phyloP scores from a whole-genome alignment of 1,139 yeast species.

The Tardiomyces digboiensis region DNA sequence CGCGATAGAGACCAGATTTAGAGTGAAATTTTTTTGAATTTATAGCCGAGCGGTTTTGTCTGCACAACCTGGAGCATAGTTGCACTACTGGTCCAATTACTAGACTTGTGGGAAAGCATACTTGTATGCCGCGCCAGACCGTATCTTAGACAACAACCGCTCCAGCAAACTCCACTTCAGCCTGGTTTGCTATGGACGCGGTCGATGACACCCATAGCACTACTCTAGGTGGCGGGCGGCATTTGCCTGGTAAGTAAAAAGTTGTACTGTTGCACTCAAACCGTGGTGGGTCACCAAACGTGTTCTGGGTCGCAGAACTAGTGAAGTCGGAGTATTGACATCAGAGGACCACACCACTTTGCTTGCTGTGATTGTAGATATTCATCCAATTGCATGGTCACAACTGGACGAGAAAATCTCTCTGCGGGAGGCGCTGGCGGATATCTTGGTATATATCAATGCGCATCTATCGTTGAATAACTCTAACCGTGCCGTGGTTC shows the following conservation, averaged over 20 bases:
- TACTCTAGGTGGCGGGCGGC: slow-evolving; percentile 16
- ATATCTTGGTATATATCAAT: slow-evolving; percentile 63
- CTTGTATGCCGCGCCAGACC: no score
- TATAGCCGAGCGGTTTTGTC: no score
- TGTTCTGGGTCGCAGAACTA: slow-evolving; percentile 1
- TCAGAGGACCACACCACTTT: slow-evolving; percentile 73
- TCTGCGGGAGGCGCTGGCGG: slow-evolving; percentile 46
- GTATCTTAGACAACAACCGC: no score
- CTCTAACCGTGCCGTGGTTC: slow-evolving; percentile 75
- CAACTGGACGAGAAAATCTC: slow-evolving; percentile 36
- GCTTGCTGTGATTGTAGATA: slow-evolving; percentile 68
- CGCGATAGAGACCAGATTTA: no score
- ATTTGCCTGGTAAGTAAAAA: slow-evolving; percentile 6
- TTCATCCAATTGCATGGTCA: slow-evolving; percentile 73
- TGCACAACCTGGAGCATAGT: no score
- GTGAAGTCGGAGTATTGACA: slow-evolving; percentile 2
- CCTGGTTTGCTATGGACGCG: slow-evolving; percentile 22
- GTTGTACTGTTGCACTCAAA: slow-evolving; percentile 3
- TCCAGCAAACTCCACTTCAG: no score
- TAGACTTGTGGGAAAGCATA: no score
- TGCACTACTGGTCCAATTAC: no score
- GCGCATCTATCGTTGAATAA: slow-evolving; percentile 83
- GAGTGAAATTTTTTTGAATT: no score
- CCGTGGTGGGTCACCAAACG: slow-evolving; percentile 1
- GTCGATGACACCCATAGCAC: slow-evolving; percentile 29